Conservation (phyloP, 768 basidiomycete genomes). For the Mycena vulgaris region DNA sequence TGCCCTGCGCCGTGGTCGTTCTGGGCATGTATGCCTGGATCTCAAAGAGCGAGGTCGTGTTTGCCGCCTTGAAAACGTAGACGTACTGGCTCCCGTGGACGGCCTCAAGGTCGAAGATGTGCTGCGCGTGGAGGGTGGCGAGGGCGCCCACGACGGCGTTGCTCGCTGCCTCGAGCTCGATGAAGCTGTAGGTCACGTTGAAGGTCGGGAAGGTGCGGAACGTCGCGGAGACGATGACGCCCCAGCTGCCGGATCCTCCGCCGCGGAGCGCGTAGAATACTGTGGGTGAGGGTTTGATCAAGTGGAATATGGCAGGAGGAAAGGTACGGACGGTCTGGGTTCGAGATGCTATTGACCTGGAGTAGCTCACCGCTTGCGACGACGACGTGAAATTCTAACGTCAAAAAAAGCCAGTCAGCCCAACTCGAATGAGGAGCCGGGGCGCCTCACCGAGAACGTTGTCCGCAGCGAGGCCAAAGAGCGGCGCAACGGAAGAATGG, state of each 20-base stretch:
- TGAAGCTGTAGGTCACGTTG: slow-evolving; percentile 40
- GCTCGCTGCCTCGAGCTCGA: slow-evolving; percentile 36
- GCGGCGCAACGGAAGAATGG: slow-evolving; percentile 47
- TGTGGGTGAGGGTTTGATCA: not conserved
- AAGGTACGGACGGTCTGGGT: slow-evolving; percentile 19
- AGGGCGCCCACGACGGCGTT: slow-evolving; percentile 43
- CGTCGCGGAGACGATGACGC: slow-evolving; percentile 54
- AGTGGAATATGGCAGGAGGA: not conserved
- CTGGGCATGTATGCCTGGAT: slow-evolving; percentile 40
- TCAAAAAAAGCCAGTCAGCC: not conserved
- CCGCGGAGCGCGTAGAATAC: slow-evolving; percentile 49
- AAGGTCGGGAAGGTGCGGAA: slow-evolving; percentile 53
- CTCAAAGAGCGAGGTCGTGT: not conserved
- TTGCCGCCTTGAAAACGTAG: slow-evolving; percentile 27
- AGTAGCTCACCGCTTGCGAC: slow-evolving; percentile 22
- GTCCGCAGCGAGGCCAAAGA: slow-evolving; percentile 46
- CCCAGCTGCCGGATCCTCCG: slow-evolving; percentile 54
- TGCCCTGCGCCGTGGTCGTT: slow-evolving; percentile 35
- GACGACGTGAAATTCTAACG: slow-evolving; percentile 22
- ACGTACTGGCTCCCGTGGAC: slow-evolving; percentile 49
- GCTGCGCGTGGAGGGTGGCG: slow-evolving; percentile 50
- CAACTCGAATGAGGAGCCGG: not conserved
- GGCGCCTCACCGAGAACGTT: slow-evolving; percentile 38
- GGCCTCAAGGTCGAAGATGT: slow-evolving; percentile 53
- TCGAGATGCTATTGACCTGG: not conserved